Evolutionary conservation across 345 rosid genomes (phyloP), one percentile per base, ranked within the genome.

Genomic region (Salix purpurea): DNA sequence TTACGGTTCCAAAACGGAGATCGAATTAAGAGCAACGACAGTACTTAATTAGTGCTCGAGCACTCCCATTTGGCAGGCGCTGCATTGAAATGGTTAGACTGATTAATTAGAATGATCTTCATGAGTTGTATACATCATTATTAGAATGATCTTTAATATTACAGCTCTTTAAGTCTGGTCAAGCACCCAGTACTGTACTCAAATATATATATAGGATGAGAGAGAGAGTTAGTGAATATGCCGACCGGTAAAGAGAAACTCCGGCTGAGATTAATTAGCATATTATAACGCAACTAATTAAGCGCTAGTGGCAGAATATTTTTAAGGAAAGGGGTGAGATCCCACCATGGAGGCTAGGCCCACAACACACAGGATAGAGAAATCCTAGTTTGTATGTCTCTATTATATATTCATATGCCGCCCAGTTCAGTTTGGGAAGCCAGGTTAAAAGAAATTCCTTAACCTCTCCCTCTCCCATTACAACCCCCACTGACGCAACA

Each of bases 401-500:
- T 79, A 48, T 82, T 87, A 91, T 90, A 89, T 85, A 86, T 83
- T 80, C 79, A 79, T 81, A 81, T 75, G 82, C 91, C 77, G 78
- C 81, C 77, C 75, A 74, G 83, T 87, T 89, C 92, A 76, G 76
- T 83, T 81, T 84, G 85, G 80, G 86, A 84, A 82, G 85, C 80
- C 78, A 87, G 82, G 83, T 65, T 64, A 80, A 71, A 79, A 82
- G 76, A 21, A 78, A 72, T 70, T 74, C 83, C 46, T 79, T 77
- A 73, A 72, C 82, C 76, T 85, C 75, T 83, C 74, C 70, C 44
- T 74, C 81, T 70, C 75, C 73, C 62, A 16, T 71, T 72, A 62
- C 26, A 46, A 5, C 40, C 74, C 70, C 62, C 74, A 73, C 39
- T 44, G 62, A 39, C 58, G 66, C 66, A 56, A 79, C 24, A 71